Conservation (phyloP, 2,329 filamentous ascomycete genomes). For the Diaporthe amygdali region DNA sequence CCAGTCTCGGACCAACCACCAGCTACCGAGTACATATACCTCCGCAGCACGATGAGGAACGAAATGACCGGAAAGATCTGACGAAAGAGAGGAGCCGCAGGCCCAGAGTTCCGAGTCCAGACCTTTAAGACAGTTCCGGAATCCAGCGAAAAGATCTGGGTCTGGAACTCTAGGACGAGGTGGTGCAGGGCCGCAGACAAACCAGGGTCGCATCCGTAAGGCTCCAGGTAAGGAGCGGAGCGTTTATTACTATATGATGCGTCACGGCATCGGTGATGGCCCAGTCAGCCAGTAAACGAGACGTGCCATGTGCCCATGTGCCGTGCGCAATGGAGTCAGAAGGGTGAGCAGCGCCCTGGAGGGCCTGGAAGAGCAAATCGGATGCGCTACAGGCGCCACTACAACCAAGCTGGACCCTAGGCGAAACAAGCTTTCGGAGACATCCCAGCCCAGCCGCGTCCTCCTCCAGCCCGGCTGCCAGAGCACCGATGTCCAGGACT, state of each 20-base stretch:
- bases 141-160: not conserved
- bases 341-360: not conserved
- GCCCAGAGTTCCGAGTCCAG: not conserved
- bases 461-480: not conserved
- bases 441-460: not conserved
- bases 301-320: not conserved
- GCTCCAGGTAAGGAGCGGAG: not conserved
- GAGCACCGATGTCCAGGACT: not conserved
- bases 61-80: not conserved
- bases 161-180: not conserved
- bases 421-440: slow-evolving; percentile 12
- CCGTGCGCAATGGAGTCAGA: not conserved
- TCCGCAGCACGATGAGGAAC: not conserved
- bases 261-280: not conserved
- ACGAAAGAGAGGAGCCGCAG: slow-evolving; percentile 9
- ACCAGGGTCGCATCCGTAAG: not conserved
- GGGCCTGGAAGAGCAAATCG: not conserved
- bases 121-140: not conserved
- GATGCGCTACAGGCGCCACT: not conserved
- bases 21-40: not conserved
- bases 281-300: not conserved
- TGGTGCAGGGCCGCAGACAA: not conserved
- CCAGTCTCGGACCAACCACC: not conserved
- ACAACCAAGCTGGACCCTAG: slow-evolving; percentile 9
- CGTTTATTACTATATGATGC: slow-evolving; percentile 15